Evolutionary conservation across 108 stramenopile genomes (phyloP).

Genomic region (Skeletonema menzelii): DNA sequence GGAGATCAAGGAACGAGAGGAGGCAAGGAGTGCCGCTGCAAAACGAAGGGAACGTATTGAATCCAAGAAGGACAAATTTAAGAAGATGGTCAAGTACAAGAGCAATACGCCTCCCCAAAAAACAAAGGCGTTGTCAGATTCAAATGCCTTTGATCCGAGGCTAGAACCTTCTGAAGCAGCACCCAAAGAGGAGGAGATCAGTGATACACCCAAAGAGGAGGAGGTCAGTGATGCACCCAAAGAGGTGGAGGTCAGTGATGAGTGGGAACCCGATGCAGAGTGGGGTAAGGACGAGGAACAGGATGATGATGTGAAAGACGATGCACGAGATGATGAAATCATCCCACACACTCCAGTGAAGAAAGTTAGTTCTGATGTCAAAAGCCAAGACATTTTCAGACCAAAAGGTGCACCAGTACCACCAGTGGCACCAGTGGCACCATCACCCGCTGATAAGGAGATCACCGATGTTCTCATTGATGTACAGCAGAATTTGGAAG

Average conservation of each 20-base stretch:
- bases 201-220: not conserved
- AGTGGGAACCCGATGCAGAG: not conserved
- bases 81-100: not conserved
- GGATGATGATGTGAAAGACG: not conserved
- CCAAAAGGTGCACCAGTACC: not conserved
- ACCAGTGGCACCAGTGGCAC: not conserved
- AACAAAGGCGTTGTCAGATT: not conserved
- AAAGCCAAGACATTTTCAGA: not conserved
- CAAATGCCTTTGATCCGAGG: not conserved
- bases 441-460: not conserved
- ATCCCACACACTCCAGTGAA: not conserved
- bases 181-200: too few relatives aligned
- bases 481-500: not conserved
- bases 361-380: not conserved
- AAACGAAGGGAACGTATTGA: not conserved
- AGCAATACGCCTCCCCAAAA: not conserved
- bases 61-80: not conserved
- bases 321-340: too few relatives aligned
- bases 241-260: not conserved
- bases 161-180: too few relatives aligned
- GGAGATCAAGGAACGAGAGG: not conserved
- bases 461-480: not conserved
- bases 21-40: not conserved
- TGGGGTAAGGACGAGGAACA: not conserved
- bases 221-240: too few relatives aligned